A percentile compares a stretch with the other conserved stretches of the same genome.
Evolutionary conservation across 176 grass and related monocot genomes (phyloP).

Genomic region (Hyparrhenia diplandra): DNA sequence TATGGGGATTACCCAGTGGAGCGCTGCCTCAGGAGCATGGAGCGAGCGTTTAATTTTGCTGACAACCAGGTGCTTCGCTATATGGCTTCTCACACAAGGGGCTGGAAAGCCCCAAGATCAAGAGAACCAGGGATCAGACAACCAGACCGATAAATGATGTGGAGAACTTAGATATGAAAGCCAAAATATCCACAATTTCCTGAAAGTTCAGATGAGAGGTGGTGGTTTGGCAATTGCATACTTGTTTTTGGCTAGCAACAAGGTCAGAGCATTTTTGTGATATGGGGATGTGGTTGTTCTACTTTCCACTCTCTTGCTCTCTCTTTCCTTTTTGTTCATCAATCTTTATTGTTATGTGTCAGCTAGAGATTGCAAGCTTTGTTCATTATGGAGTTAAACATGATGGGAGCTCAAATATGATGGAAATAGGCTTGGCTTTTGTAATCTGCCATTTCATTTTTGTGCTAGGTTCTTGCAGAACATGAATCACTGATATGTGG

Average conservation of each 20-base stretch:
- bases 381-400: constrained; percentile 34
- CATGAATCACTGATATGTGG: background rate
- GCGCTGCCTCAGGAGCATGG: constrained; percentile 85
- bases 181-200: constrained; percentile 44
- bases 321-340: background rate
- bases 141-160: constrained; percentile 57
- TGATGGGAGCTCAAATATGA: constrained; percentile 37
- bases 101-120: constrained; percentile 68
- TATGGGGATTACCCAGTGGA: constrained; percentile 88
- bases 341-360: constrained; percentile 36
- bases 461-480: background rate
- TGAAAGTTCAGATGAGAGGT: constrained; percentile 9
- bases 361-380: constrained; percentile 36
- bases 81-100: constrained; percentile 79
- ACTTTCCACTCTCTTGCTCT: constrained; percentile 18
- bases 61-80: constrained; percentile 83
- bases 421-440: constrained; percentile 37
- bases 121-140: constrained; percentile 60
- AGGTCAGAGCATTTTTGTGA: constrained; percentile 51
- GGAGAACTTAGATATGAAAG: constrained; percentile 65
- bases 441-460: background rate
- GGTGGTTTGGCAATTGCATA: constrained; percentile 21
- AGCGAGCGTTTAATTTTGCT: constrained; percentile 88
- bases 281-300: constrained; percentile 24
- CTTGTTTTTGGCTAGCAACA: constrained; percentile 31